phyloP scores from a whole-genome alignment of 2,329 filamentous ascomycete species.

The Catunica adiposa region DNA sequence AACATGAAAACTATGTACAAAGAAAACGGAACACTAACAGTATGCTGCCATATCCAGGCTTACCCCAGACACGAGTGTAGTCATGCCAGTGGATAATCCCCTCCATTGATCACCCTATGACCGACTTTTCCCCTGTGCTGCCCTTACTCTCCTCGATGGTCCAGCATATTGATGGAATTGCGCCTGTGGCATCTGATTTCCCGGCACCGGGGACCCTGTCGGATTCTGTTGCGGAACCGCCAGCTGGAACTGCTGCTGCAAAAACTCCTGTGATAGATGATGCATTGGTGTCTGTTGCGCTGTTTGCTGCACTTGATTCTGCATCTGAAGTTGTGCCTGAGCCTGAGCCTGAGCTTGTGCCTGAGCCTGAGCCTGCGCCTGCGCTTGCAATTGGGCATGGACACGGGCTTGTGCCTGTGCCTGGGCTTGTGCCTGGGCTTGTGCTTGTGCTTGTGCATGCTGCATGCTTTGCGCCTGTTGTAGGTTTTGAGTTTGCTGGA shows the following conservation, averaged over 20 bases:
- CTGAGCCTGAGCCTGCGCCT: conserved; percentile 10
- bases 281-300: conserved; percentile 5
- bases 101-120: no score
- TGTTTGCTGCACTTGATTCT: conserved; percentile 17
- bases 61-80: no score
- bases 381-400: conserved; percentile 1
- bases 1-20: no score
- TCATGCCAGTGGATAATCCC: no score
- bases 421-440: conserved; percentile 9
- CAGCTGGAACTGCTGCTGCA: conserved; percentile 13
- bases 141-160: conserved; percentile 5
- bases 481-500: conserved; percentile 14
- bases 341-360: conserved; percentile 2
- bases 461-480: conserved; percentile 18
- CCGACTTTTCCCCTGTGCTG: neutral
- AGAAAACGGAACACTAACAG: no score
- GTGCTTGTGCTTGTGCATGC: conserved; percentile 7
- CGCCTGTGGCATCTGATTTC: conserved; percentile 7
- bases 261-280: conserved; percentile 7
- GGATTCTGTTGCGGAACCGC: conserved; percentile 5
- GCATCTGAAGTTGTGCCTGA: conserved; percentile 14
- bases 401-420: conserved; percentile 6
- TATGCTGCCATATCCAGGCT: no score
- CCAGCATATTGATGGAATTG: conserved; percentile 12
- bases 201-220: neutral